A percentile compares a stretch with the other conserved stretches of the same genome.
Conservation (phyloP, 371 early-diverging fungal species). For the Encephalitozoon intestinalis region DNA sequence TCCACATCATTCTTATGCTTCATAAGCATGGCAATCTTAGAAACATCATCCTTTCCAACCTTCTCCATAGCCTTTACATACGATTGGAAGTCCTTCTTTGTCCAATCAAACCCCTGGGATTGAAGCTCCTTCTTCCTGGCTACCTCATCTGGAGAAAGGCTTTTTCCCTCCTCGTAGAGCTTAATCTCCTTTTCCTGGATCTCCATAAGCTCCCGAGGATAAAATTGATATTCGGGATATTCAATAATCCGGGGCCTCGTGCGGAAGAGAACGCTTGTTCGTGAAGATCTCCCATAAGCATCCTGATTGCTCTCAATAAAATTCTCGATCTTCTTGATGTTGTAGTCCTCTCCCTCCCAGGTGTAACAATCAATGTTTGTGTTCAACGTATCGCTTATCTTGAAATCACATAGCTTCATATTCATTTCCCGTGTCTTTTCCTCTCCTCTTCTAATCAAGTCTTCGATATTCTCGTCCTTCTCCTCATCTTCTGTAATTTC, state of each 20-base stretch:
- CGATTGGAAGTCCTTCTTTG: slow-evolving; percentile 74
- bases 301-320: slow-evolving; percentile 18
- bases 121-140: slow-evolving; percentile 70
- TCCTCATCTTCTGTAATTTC: slow-evolving; percentile 75
- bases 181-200: slow-evolving; percentile 71
- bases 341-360: slow-evolving; percentile 89
- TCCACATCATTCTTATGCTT: slow-evolving; percentile 39
- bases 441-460: slow-evolving; percentile 72
- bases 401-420: slow-evolving; percentile 71
- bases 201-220: slow-evolving; percentile 68
- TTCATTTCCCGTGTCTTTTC: slow-evolving; percentile 79
- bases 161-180: slow-evolving; percentile 63
- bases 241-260: slow-evolving; percentile 31
- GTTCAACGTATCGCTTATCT: slow-evolving; percentile 68
- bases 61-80: slow-evolving; percentile 79
- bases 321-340: slow-evolving; percentile 54
- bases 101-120: slow-evolving; percentile 80
- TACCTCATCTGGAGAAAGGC: slow-evolving; percentile 76
- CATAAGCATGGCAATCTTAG: slow-evolving; percentile 34
- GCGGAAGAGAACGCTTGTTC: slow-evolving; percentile 21
- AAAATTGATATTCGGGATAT: slow-evolving; percentile 79
- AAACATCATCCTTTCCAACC: slow-evolving; percentile 66
- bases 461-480: slow-evolving; percentile 73
- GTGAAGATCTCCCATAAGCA: slow-evolving; percentile 18
- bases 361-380: slow-evolving; percentile 67